These are phyloP conservation scores for Amaranthus palmeri DNA, from an alignment of 148 eudicot genomes.

Conservation along the genomic window DNA sequence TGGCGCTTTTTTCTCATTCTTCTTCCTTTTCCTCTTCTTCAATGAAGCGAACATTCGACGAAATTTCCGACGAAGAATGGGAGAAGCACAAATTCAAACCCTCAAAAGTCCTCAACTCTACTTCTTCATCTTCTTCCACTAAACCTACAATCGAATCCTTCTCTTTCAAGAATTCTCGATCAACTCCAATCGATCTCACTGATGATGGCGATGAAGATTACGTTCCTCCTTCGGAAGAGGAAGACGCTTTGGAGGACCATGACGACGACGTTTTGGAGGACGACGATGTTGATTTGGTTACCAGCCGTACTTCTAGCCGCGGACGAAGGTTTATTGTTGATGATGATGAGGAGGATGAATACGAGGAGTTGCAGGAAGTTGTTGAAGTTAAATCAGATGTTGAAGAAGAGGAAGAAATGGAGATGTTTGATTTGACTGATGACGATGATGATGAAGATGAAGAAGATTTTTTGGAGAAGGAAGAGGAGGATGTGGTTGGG, in stretches of 20 bases:
- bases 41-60: slow-evolving; percentile 61
- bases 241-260: background rate
- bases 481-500: slow-evolving; percentile 73
- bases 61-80: slow-evolving; percentile 82
- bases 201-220: slow-evolving; percentile 27
- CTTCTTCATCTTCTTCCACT: slow-evolving; percentile 7
- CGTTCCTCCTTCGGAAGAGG: slow-evolving; percentile 13
- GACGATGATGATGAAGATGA: slow-evolving; percentile 36
- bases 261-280: slow-evolving; percentile 18
- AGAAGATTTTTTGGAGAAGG: slow-evolving; percentile 33
- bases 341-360: slow-evolving; percentile 63
- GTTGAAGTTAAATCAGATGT: slow-evolving; percentile 30
- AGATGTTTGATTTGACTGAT: slow-evolving; percentile 27
- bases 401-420: slow-evolving; percentile 25
- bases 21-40: too few relatives aligned
- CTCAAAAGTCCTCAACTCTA: slow-evolving; percentile 35
- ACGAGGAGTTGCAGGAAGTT: slow-evolving; percentile 25
- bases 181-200: slow-evolving; percentile 32
- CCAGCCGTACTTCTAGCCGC: slow-evolving; percentile 6
- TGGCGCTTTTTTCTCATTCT: too few relatives aligned
- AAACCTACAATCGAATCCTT: slow-evolving; percentile 70
- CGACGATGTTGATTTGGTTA: slow-evolving; percentile 27
- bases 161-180: slow-evolving; percentile 25
- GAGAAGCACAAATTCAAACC: slow-evolving; percentile 49
- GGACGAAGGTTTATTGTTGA: slow-evolving; percentile 60